Percentiles rank a stretch among this genome's conserved stretches.
phyloP scores from a whole-genome alignment of 495 filamentous ascomycete genomes.

The Aspergillus haitiensis region DNA sequence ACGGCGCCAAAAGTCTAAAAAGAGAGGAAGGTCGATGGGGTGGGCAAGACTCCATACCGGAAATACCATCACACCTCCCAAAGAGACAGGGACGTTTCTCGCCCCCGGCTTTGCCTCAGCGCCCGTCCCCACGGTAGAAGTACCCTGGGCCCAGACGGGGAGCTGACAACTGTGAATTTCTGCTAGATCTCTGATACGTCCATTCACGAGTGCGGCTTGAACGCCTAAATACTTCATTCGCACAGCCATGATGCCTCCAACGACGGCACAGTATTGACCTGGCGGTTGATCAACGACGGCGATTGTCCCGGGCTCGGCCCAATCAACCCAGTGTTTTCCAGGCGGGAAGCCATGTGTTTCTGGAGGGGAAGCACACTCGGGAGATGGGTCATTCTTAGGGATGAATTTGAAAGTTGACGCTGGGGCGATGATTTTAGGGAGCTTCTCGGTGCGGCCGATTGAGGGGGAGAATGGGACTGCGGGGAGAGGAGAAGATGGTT shows the following conservation, averaged over 20 bases:
- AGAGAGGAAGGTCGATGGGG: slow-evolving; percentile 1
- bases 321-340: slow-evolving; percentile 61
- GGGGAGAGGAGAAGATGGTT: neutral
- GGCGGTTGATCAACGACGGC: slow-evolving; percentile 60
- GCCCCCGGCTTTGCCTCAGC: slow-evolving; percentile 59
- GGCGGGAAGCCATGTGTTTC: slow-evolving; percentile 37
- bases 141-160: slow-evolving; percentile 57
- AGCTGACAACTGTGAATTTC: slow-evolving; percentile 50
- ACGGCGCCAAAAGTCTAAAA: neutral
- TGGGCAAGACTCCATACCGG: slow-evolving; percentile 34
- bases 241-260: slow-evolving; percentile 68
- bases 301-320: slow-evolving; percentile 51
- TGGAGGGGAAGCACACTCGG: slow-evolving; percentile 28
- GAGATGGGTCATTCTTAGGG: slow-evolving; percentile 41
- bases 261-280: slow-evolving; percentile 60
- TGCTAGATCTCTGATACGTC: slow-evolving; percentile 61
- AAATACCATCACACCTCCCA: slow-evolving; percentile 51
- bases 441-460: slow-evolving; percentile 31
- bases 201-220: slow-evolving; percentile 56
- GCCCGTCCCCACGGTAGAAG: slow-evolving; percentile 60
- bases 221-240: slow-evolving; percentile 60
- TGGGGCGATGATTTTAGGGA: slow-evolving; percentile 53
- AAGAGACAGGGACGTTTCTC: slow-evolving; percentile 50
- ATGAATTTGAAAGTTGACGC: slow-evolving; percentile 65
- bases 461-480: slow-evolving; percentile 38